Conservation (phyloP, 2,329 filamentous ascomycete species). For the Venturia carpophila region DNA sequence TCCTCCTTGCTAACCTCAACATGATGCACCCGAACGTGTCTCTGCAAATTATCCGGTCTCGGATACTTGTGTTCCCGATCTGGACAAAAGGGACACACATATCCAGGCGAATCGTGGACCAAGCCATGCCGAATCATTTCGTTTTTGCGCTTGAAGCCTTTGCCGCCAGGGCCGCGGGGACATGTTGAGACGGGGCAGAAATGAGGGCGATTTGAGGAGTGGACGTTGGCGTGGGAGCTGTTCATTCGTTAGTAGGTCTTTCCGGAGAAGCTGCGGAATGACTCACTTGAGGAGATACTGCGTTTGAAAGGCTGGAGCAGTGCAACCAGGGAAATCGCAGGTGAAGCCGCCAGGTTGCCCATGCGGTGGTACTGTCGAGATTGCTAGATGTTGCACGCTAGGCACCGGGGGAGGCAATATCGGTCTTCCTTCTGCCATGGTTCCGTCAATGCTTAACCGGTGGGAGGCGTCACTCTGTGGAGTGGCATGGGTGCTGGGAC, state of each 20-base stretch:
- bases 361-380: conserved; percentile 11
- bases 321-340: conserved; percentile 59
- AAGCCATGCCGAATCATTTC: conserved; percentile 72
- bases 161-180: conserved; percentile 52
- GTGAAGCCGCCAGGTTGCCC: conserved; percentile 42
- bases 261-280: background rate
- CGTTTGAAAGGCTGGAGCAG: conserved; percentile 66
- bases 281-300: conserved; percentile 64
- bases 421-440: conserved; percentile 26
- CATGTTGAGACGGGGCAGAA: conserved; percentile 54
- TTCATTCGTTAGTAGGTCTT: background rate
- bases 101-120: conserved; percentile 89
- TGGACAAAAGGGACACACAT: conserved; percentile 92
- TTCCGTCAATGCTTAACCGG: conserved; percentile 23
- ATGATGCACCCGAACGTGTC: conserved; percentile 90
- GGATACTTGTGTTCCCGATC: conserved; percentile 93
- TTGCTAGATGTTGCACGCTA: conserved; percentile 22
- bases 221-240: conserved; percentile 64
- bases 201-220: conserved; percentile 55
- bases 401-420: conserved; percentile 28
- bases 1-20: conserved; percentile 86
- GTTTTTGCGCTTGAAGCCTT: conserved; percentile 62
- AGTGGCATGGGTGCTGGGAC: conserved; percentile 26
- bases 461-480: conserved; percentile 25
- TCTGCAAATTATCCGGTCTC: conserved; percentile 87